Evolutionary conservation across 257 asterid species (phyloP).

Genomic region (Fraxinus americana): DNA sequence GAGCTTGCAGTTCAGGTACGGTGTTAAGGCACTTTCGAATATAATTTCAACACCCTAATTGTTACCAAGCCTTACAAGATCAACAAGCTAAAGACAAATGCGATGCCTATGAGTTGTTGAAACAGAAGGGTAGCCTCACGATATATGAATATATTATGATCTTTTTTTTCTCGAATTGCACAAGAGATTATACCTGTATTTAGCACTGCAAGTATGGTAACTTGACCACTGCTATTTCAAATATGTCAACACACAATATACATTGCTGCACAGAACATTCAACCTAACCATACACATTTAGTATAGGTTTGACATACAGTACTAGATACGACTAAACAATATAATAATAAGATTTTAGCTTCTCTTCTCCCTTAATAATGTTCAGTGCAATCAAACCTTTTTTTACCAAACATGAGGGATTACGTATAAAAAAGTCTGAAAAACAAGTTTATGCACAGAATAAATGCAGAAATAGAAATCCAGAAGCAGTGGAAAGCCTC

Average conservation of each 20-base stretch:
- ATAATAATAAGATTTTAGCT: not conserved
- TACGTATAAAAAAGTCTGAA: not conserved
- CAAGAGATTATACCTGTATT: not conserved
- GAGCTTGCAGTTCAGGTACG: too few species aligned
- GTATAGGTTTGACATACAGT: not conserved
- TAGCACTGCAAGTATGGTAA: too few species aligned
- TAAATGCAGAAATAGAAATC: not conserved
- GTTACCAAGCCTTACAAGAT: too few species aligned
- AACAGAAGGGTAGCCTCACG: too few species aligned
- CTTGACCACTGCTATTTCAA: not conserved
- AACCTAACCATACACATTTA: not conserved
- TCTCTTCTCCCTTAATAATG: not conserved
- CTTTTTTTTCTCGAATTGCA: not conserved
- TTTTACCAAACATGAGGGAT: not conserved
- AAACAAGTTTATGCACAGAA: not conserved
- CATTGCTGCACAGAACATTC: not conserved
- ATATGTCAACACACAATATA: too few species aligned
- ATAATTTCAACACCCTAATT: too few species aligned
- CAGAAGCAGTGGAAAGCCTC: not conserved
- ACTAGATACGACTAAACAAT: not conserved
- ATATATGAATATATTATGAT: not conserved
- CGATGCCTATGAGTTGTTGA: too few species aligned
- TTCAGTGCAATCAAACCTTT: not conserved
- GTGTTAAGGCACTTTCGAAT: too few species aligned
- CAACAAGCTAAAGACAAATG: too few species aligned